phyloP scores from a whole-genome alignment of 2,329 filamentous ascomycete genomes.

The Fusarium austroafricanum region DNA sequence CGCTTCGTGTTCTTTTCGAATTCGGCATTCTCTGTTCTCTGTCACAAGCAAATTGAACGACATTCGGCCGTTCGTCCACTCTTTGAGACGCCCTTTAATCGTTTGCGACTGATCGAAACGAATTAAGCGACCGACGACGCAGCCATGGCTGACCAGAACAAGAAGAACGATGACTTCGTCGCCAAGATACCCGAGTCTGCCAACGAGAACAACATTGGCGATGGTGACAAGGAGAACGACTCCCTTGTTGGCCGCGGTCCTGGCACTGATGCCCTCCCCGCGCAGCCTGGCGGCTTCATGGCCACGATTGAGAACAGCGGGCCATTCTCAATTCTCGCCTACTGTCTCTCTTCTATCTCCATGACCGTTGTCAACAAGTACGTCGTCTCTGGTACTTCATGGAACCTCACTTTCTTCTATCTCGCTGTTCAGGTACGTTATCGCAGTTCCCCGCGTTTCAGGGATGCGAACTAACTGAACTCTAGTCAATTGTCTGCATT shows the following conservation, averaged over 20 bases:
- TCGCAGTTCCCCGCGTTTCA: conserved; percentile 3
- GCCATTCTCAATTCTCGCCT: conserved; percentile 82
- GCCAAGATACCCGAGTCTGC: conserved; percentile 31
- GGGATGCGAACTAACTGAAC: not conserved
- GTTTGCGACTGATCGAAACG: conserved; percentile 16
- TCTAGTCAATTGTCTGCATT: conserved; percentile 88
- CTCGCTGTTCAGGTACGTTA: conserved; percentile 85
- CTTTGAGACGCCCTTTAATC: conserved; percentile 25
- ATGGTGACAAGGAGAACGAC: conserved; percentile 39
- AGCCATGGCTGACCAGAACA: conserved; percentile 37
- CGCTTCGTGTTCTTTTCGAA: conserved; percentile 8
- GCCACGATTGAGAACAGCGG: conserved; percentile 77
- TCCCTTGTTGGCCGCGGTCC: conserved; percentile 37
- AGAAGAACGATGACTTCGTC: conserved; percentile 42
- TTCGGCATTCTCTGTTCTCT: conserved; percentile 21
- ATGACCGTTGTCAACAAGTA: conserved; percentile 99
- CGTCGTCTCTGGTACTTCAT: conserved; percentile 87
- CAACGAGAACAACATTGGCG: conserved; percentile 31
- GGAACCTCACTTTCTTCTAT: conserved; percentile 97
- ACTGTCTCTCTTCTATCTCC: conserved; percentile 93
- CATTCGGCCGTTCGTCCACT: conserved; percentile 40
- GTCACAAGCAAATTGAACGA: conserved; percentile 32
- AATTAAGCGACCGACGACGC: not conserved
- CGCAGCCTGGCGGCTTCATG: conserved; percentile 27
- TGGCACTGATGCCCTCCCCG: conserved; percentile 34